Conservation (phyloP, 306 rosid species). For the Astragalus glycyphyllos region DNA sequence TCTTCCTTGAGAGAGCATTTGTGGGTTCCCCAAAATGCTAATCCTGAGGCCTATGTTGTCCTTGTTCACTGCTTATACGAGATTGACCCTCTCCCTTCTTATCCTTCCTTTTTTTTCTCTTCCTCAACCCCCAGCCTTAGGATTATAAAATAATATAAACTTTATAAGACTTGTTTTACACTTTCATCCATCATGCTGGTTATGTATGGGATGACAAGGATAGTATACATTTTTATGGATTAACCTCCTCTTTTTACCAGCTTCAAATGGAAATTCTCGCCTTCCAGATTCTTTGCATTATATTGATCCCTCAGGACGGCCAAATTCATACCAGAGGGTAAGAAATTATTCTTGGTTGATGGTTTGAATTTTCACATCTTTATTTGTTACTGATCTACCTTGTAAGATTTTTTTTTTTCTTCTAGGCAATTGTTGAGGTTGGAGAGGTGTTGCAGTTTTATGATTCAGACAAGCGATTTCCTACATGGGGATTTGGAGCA, state of each 20-base stretch:
- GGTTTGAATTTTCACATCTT: slow-evolving; percentile 36
- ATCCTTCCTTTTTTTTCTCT: slow-evolving; percentile 23
- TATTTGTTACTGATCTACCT: slow-evolving; percentile 33
- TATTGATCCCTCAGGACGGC: slow-evolving; percentile 94
- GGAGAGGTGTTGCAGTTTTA: slow-evolving; percentile 94
- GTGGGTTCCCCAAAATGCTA: slow-evolving; percentile 37
- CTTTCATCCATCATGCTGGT: slow-evolving; percentile 26
- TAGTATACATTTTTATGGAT: slow-evolving; percentile 32
- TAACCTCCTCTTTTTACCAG: slow-evolving; percentile 61
- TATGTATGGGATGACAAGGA: slow-evolving; percentile 32
- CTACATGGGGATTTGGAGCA: slow-evolving; percentile 99
- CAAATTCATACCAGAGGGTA: slow-evolving; percentile 95
- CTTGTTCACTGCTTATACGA: slow-evolving; percentile 6
- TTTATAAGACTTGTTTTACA: slow-evolving; percentile 20
- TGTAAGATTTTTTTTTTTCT: slow-evolving; percentile 10
- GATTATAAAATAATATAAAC: background rate
- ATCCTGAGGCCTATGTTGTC: slow-evolving; percentile 20
- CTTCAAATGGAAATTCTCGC: slow-evolving; percentile 99
- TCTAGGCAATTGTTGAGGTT: slow-evolving; percentile 91
- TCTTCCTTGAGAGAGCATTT: slow-evolving; percentile 35
- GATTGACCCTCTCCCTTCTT: slow-evolving; percentile 31
- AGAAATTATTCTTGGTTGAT: slow-evolving; percentile 54
- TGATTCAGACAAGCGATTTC: slow-evolving; percentile 91
- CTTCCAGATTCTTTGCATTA: slow-evolving; percentile 99
- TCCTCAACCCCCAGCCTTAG: background rate